Evolutionary conservation across 2,329 filamentous ascomycete genomes (phyloP).

Genomic region (Zelopaecilomyces penicillatus): DNA sequence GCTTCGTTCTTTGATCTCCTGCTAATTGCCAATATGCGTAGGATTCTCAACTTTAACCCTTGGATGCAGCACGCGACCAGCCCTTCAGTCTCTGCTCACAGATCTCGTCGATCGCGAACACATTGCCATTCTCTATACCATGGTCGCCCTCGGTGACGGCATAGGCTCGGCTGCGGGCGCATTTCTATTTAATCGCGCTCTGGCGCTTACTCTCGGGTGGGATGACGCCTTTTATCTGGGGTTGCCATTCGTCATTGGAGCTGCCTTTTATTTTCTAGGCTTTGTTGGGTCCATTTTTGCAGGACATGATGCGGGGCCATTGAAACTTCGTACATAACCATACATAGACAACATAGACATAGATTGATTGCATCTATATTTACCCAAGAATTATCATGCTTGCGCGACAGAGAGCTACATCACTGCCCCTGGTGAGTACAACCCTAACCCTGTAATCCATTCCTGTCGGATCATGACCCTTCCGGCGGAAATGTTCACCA

Average conservation of each 20-base stretch:
- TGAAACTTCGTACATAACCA: too few relatives aligned
- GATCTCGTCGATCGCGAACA: conserved; percentile 1
- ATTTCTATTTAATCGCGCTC: conserved; percentile 3
- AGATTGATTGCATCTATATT: too few relatives aligned
- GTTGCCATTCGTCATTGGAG: conserved; percentile 1
- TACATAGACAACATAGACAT: too few relatives aligned
- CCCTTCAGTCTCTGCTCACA: conserved; percentile 2
- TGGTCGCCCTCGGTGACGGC: conserved; percentile 1
- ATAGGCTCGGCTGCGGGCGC: conserved; percentile 4
- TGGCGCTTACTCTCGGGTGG: conserved; percentile 3
- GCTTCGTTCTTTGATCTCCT: not conserved
- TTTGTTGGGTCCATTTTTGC: conserved; percentile 1
- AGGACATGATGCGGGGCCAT: not conserved
- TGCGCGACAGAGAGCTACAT: too few relatives aligned
- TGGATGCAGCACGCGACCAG: conserved; percentile 1
- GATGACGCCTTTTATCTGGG: conserved; percentile 3
- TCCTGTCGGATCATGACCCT: too few relatives aligned
- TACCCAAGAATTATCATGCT: too few relatives aligned
- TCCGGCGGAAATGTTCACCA: too few relatives aligned
- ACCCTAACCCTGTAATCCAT: too few relatives aligned
- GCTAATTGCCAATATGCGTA: not conserved
- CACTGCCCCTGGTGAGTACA: too few relatives aligned
- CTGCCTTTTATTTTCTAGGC: not conserved
- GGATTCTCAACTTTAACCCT: conserved; percentile 2
- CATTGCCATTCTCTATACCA: not conserved